Base-by-base conservation (phyloP, 2,329 filamentous ascomycete genomes). In the Ophiostoma angusticollis region DNA sequence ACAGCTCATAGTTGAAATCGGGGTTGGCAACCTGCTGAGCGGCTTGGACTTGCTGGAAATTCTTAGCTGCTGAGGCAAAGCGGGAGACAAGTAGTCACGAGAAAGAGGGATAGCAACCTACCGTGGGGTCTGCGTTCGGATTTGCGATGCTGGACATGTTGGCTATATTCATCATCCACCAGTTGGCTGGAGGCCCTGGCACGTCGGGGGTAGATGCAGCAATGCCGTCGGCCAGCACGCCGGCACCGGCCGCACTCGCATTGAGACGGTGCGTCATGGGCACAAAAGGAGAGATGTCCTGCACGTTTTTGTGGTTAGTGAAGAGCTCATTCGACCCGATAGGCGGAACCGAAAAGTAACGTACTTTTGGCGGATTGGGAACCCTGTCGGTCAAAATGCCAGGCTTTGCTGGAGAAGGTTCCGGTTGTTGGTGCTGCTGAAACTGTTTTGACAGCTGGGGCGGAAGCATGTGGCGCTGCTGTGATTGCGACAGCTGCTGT, bases 81-180 rank as follows among this genome's bases (percentile, higher is more conserved):
- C 2, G 14, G 18, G 13, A 30, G 18, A 8, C 6, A 3, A 11
- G 24, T 13, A n/a, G 6, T 8, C 14, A 13, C 4, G 14, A 16
- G 6, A 9, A 12, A 16, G 2, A 29, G 25, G n/a, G 2, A 9
- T 3, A 2, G 12, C 6, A 4, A 29, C 34, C 6, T 25, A 46
- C 45, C 11, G 42, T 31, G 14, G 45, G 36, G 6, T 45, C 45
- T 17, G 36, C 39, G 27, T 40, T 44, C 8, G 43, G 23, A 19
- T 47, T 45, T 23, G 41, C 45, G 12, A 41, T 42, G 41, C 33
- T 46, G 17, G 40, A 24, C 43, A 47, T 48, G 27, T 45, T 48
- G 34, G 46, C 46, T 41, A 48, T 47, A 22, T 49, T 49, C 23
- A 44, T 41, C 42, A 52, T 39, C 52, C 52, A 54, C 52, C 52